Evolutionary conservation across 2,329 filamentous ascomycete genomes (phyloP).

Genomic region (Colletotrichum spaethianum): DNA sequence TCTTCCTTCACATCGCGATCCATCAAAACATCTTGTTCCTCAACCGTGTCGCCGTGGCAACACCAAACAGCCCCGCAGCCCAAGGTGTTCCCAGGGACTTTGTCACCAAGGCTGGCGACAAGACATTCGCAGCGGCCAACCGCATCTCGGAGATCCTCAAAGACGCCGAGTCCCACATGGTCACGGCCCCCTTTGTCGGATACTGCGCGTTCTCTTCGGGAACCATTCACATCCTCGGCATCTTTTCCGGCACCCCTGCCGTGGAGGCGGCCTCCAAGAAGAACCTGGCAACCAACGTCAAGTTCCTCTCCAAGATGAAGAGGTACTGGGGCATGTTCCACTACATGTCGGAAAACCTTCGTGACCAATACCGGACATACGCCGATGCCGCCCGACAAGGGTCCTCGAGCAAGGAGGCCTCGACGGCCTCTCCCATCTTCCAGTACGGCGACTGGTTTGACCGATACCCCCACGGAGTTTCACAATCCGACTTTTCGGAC

Average conservation of each 20-base stretch:
- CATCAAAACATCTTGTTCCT: slow-evolving; percentile 93
- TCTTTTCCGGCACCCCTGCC: slow-evolving; percentile 85
- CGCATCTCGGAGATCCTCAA: slow-evolving; percentile 88
- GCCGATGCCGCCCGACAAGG: slow-evolving; percentile 85
- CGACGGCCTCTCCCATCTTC: slow-evolving; percentile 77
- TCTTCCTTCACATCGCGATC: slow-evolving; percentile 91
- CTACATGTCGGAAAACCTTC: slow-evolving; percentile 93
- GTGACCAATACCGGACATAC: slow-evolving; percentile 88
- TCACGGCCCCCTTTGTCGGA: slow-evolving; percentile 92
- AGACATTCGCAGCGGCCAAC: slow-evolving; percentile 87
- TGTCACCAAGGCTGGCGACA: slow-evolving; percentile 79
- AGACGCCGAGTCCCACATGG: slow-evolving; percentile 83
- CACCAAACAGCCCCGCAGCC: slow-evolving; percentile 74
- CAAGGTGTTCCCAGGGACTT: slow-evolving; percentile 84
- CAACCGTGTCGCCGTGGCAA: slow-evolving; percentile 86
- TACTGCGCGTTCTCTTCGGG: slow-evolving; percentile 96
- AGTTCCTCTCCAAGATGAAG: slow-evolving; percentile 94
- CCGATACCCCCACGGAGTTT: slow-evolving; percentile 92
- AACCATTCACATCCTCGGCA: slow-evolving; percentile 93
- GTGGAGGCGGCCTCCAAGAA: slow-evolving; percentile 85
- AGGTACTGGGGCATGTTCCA: slow-evolving; percentile 99
- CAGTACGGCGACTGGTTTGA: slow-evolving; percentile 99
- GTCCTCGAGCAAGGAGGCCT: slow-evolving; percentile 62
- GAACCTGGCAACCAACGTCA: slow-evolving; percentile 89
- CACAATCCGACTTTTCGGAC: slow-evolving; percentile 86